Evolutionary conservation across 179 eudicot species (phyloP), one percentile per base, ranked within the genome.

Genomic region (Silene noctiflora): DNA sequence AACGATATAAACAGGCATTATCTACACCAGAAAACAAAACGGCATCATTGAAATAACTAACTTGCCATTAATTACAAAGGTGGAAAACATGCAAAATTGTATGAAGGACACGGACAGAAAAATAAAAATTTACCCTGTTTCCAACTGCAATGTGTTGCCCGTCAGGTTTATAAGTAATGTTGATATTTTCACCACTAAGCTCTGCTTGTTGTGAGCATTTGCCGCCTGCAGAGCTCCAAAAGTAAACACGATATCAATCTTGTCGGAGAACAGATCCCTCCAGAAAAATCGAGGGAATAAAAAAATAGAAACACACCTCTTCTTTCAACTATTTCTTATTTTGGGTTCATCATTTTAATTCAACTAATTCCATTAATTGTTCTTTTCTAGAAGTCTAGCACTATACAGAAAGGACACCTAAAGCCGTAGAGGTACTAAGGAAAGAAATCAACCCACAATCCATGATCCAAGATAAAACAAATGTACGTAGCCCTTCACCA

Each of bases 141-240:
- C 98, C 98, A 79, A 94, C 96, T 75, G 98, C 97, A 42, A 94
- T 80, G 77, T 92, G 94, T 70, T 90, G 86, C 71, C 97, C 98
- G 78, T 94, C 98, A 67, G 97, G 94, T 87, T 92, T 94, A 76
- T 90, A 92, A 60, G 98, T 92, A 72, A 94, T 94, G 81, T 94
- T 94, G 73, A 94, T 94, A 81, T 94, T 94, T 78, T 94, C 98
- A 39, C 98, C 98, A 75, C 97, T 94, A 79, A 94, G 94, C 81
- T 94, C 98, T 55, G 90, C 87, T 78, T 87, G 97, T 84, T 92
- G 98, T 66, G 98, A 89, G 84, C 97, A 94, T 86, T 94, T 94
- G 60, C 97, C 98, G 87, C 89, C 98, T 94, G 85, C 75, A 80
- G 21, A 66, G 67, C 55, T 61, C 68, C 74, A 69, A 77, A 76